phyloP scores from a whole-genome alignment of 140 eudicot genomes.

The Bidens hawaiensis region DNA sequence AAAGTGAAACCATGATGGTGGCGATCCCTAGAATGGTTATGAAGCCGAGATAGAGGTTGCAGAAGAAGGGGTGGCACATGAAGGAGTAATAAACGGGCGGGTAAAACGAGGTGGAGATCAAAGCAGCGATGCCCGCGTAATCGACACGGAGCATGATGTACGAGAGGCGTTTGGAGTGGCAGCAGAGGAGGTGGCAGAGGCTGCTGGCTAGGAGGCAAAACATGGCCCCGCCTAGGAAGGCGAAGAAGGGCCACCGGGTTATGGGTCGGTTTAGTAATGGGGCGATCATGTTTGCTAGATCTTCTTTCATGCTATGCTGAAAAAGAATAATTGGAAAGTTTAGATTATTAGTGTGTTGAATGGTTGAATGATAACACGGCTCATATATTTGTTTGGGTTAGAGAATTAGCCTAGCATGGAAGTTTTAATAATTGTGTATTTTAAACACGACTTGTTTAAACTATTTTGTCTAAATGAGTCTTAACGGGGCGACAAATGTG shows the following conservation, averaged over 20 bases:
- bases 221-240: conserved; percentile 97
- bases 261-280: conserved; percentile 67
- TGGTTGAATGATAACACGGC: background rate
- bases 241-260: conserved; percentile 96
- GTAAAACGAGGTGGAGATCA: conserved; percentile 90
- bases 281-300: conserved; percentile 68
- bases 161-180: conserved; percentile 77
- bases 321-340: conserved; percentile 3
- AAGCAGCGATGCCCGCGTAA: conserved; percentile 94
- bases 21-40: conserved; percentile 70
- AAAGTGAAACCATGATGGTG: conserved; percentile 59
- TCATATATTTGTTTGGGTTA: too few species aligned
- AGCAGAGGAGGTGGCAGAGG: conserved; percentile 81
- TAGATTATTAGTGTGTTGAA: background rate
- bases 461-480: background rate
- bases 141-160: conserved; percentile 95
- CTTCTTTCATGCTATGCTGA: conserved; percentile 82
- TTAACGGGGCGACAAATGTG: background rate
- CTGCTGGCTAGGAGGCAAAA: conserved; percentile 86
- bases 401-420: too few species aligned
- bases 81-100: conserved; percentile 97
- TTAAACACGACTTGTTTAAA: background rate
- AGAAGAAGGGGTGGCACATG: conserved; percentile 95
- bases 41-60: conserved; percentile 79
- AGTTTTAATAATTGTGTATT: too few species aligned